Base-by-base conservation (phyloP, 257 asterid species). In the Solanum medicagineum region DNA sequence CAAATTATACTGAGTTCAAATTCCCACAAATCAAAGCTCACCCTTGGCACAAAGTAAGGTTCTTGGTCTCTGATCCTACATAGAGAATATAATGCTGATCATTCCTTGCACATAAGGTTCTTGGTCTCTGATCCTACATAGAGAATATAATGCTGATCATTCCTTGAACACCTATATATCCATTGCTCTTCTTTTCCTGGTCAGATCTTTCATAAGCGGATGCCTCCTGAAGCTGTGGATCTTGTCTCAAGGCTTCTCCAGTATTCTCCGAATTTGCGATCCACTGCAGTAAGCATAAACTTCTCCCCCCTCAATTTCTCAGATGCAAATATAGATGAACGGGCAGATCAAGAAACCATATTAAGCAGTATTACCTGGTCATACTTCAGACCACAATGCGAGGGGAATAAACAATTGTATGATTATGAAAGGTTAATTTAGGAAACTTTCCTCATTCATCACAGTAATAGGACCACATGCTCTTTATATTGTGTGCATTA, bases 11-110 rank as follows among this genome's bases (percentile, higher is more conserved):
- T 0, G 97, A 93, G 88, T 93, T 91, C 86, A 93, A 91, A 85
- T 93, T 93, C 73, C 97, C 97, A 71, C 97, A 93, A 84, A 92
- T 92, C 54, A 93, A 93, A 86, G 95, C 97, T 63, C 97, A 93
- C 88, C 97, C 97, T 40, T 93, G 97, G 97, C 97, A 93, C 89
- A 93, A 93, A 93, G 97, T 92, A 88, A 13, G 70, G 51, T 15
- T 22, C 59, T 24, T 51, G 83, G 57, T 77, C 63, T 26, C 16
- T 51, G 45, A 51, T 77, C 15, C 83, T 77, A 53, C 83, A 53
- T 77, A 77, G 47, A 77, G 47, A 26, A 26, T 29, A 29, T 47
- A 51, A 5, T 77, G 63, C 44, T 51, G 63, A 45, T 73, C 65
- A 65, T 49, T 68, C 24, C 10, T 54, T 26, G 36, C 85, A 42